A percentile compares a stretch with the other conserved stretches of the same genome.
Evolutionary conservation across 148 eudicot species (phyloP).

Genomic region (Dysphania ambrosioides): DNA sequence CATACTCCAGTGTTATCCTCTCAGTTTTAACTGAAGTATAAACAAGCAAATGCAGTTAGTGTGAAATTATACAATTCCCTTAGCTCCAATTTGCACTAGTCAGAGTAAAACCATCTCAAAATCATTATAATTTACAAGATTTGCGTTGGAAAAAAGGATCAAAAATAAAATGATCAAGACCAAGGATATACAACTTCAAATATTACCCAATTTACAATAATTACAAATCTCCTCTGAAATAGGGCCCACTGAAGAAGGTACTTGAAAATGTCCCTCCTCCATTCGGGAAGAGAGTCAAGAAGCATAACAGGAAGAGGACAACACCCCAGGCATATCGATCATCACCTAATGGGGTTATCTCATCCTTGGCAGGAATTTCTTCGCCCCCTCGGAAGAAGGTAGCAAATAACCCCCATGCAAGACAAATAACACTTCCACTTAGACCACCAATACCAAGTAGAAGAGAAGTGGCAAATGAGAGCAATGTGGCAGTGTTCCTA

Average conservation of each 20-base stretch:
- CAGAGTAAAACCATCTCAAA: too few species aligned
- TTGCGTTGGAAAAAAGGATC: too few species aligned
- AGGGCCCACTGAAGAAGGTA: constrained; percentile 62
- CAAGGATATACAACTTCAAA: constrained; percentile 7
- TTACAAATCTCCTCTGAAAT: constrained; percentile 65
- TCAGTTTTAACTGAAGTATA: too few species aligned
- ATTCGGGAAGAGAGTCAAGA: constrained; percentile 90
- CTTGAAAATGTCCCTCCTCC: constrained; percentile 83
- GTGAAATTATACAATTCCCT: too few species aligned
- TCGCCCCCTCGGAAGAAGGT: constrained; percentile 91
- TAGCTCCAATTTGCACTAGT: too few species aligned
- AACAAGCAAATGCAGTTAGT: too few species aligned
- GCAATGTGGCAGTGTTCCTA: constrained; percentile 59
- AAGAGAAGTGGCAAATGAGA: constrained; percentile 68
- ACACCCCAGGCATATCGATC: constrained; percentile 83
- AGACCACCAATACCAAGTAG: constrained; percentile 80
- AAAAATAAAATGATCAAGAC: too few species aligned
- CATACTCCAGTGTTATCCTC: too few species aligned
- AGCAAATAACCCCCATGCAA: constrained; percentile 90
- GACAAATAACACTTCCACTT: constrained; percentile 80
- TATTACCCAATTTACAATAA: constrained; percentile 23
- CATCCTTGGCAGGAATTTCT: constrained; percentile 84
- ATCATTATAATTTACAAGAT: too few species aligned
- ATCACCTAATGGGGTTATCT: constrained; percentile 76
- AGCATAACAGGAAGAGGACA: constrained; percentile 68